Evolutionary conservation across 2,329 filamentous ascomycete species (phyloP), one percentile per base, ranked within the genome.

Genomic region (Xylariaceae sp.): DNA sequence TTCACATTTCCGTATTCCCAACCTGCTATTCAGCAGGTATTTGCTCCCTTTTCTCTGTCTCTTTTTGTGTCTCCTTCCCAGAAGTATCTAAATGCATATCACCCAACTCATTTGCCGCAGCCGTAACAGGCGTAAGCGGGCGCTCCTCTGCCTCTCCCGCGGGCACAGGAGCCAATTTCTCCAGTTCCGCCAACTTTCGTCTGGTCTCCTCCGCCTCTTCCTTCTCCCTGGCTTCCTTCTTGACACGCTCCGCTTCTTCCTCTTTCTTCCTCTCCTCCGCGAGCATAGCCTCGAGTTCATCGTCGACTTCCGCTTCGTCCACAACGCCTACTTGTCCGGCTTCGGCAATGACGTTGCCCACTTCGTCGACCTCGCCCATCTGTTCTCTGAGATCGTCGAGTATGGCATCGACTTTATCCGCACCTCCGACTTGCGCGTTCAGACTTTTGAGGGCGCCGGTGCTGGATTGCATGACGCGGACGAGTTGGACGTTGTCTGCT

Each of bases 221-320:
- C 48, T 76, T 70, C 56, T 77, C 73, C 44, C 73, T 66, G 28
- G 71, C 75, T 50, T 77, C 71, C 48, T 63, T 68, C 45, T 73
- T 75, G 62, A 76, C 67, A 54, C 66, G 65, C 49, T 68, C 61
- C 11, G 69, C 71, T 53, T 73, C 72, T 53, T 76, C 73, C 51
- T 82, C 77, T 64, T 81, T 79, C 63, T 75, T 74, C 58, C 65
- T 71, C 60, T 83, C 80, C 58, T 82, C 77, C 33, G 67, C 74
- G 71, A 92, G 85, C 73, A 99, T 74, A 3, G 79, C 85, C 60
- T 88, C 87, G 43, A 97, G 78, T 73, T 97, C 93, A 54, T 93
- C 88, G 60, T 97, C 91, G 50, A 97, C 83, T 68, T 95, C 92
- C 17, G 66, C 79, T 65, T 96, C 92, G 67, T 96, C 90, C 31